Conservation (phyloP, 805 yeast genomes). For the Saturnispora gosingensis region DNA sequence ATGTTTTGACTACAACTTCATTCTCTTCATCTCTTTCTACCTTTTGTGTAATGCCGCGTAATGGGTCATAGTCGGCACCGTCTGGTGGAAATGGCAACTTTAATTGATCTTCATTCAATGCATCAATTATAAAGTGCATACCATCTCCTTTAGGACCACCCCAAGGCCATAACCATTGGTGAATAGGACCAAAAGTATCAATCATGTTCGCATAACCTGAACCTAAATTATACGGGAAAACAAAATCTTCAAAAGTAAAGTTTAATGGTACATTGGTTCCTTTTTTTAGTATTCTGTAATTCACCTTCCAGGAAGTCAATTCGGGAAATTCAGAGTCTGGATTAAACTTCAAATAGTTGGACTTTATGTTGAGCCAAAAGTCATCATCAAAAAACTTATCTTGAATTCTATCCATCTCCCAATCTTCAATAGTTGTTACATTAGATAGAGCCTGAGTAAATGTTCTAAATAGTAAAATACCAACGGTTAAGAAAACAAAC, state of each 20-base stretch:
- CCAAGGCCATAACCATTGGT: conserved; percentile 67
- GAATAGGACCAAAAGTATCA: conserved; percentile 51
- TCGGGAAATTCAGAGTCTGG: conserved; percentile 29
- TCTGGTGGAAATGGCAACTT: conserved; percentile 93
- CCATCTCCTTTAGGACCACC: conserved; percentile 57
- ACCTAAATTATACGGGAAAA: conserved; percentile 73
- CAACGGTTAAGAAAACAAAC: conserved; percentile 54
- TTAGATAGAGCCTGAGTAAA: conserved; percentile 50
- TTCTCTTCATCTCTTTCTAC: conserved; percentile 12
- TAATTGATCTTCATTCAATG: conserved; percentile 48
- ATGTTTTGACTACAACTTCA: conserved; percentile 23
- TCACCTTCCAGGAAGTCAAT: conserved; percentile 38
- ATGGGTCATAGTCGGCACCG: conserved; percentile 36
- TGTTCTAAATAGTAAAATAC: conserved; percentile 53
- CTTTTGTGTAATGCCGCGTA: background rate
- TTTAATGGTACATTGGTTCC: conserved; percentile 21
- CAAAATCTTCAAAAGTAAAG: conserved; percentile 51
- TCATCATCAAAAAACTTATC: conserved; percentile 48
- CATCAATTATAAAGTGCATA: conserved; percentile 44
- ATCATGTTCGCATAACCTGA: conserved; percentile 48
- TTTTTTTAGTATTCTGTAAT: conserved; percentile 16
- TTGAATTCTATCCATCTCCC: conserved; percentile 84
- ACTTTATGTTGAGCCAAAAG: conserved; percentile 41
- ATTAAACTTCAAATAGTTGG: conserved; percentile 35
- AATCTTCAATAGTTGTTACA: conserved; percentile 80